phyloP scores from a whole-genome alignment of 805 yeast genomes.

The Blastobotrys peoriensis region DNA sequence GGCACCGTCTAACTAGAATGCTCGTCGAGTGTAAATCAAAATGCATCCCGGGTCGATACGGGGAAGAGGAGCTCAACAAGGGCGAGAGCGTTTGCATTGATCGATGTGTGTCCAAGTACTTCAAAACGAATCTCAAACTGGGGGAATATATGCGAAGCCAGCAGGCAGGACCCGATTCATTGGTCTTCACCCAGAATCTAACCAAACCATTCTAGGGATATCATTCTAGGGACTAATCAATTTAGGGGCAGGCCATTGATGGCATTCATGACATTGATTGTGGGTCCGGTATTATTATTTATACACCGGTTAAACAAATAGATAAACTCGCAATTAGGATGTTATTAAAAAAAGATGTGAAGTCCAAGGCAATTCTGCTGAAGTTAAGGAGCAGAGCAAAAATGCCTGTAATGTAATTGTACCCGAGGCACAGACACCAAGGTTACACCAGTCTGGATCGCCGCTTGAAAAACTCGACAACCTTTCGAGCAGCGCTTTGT shows the following conservation, averaged over 20 bases:
- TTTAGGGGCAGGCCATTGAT: too few species aligned
- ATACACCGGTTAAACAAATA: too few species aligned
- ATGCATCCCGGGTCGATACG: conserved; percentile 81
- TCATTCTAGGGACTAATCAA: too few species aligned
- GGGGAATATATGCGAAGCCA: conserved; percentile 24
- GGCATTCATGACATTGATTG: too few species aligned
- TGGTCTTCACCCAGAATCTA: background rate
- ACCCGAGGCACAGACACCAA: too few species aligned
- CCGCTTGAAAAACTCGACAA: conserved; percentile 33
- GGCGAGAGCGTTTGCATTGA: conserved; percentile 82
- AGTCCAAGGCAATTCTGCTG: too few species aligned
- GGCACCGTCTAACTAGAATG: conserved; percentile 40
- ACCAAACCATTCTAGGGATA: background rate
- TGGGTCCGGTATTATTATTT: too few species aligned
- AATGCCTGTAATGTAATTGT: too few species aligned
- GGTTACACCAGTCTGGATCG: conserved; percentile 27
- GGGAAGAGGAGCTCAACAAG: conserved; percentile 76
- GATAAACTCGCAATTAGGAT: too few species aligned
- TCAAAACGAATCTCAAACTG: conserved; percentile 52
- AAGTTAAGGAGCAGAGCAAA: too few species aligned
- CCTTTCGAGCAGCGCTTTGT: conserved; percentile 26
- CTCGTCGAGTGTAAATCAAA: conserved; percentile 60
- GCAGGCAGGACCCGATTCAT: conserved; percentile 12
- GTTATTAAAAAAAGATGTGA: too few species aligned
- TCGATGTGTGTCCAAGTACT: conserved; percentile 80